A percentile compares a stretch with the other conserved stretches of the same genome.
phyloP scores from a whole-genome alignment of 331 rosid species.

The Saraca asoca region DNA sequence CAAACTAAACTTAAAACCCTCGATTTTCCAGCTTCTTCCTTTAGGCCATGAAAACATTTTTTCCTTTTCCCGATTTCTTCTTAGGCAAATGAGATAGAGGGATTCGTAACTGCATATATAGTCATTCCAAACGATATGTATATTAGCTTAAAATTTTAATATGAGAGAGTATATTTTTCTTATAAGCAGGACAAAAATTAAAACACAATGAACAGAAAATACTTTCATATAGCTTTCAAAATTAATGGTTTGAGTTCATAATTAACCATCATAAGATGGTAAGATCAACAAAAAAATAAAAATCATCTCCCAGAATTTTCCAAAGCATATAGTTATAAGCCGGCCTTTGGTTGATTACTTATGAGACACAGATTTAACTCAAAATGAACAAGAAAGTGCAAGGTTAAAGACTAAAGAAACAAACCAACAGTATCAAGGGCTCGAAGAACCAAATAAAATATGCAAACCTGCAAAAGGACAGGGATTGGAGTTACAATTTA shows the following conservation, averaged over 20 bases:
- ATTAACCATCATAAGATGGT: background rate
- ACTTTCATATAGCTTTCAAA: constrained; percentile 17
- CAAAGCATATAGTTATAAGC: background rate
- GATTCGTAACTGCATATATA: constrained; percentile 8
- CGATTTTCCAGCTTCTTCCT: background rate
- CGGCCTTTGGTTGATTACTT: background rate
- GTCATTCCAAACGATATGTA: background rate
- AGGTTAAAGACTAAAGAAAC: constrained; percentile 34
- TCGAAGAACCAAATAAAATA: constrained; percentile 94
- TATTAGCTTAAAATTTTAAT: background rate
- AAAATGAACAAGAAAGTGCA: background rate
- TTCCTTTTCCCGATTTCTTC: background rate
- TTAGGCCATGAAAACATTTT: background rate
- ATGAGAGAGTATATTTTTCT: background rate
- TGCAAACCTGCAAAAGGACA: constrained; percentile 67
- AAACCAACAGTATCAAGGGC: constrained; percentile 96
- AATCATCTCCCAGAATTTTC: constrained; percentile 5
- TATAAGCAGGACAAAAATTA: background rate
- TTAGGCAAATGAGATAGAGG: background rate
- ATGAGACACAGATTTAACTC: background rate
- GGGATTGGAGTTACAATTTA: background rate
- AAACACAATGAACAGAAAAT: background rate
- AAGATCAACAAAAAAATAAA: constrained; percentile 4
- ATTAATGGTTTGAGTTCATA: constrained; percentile 7
- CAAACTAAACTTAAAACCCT: background rate